These are phyloP conservation scores for Trichoderma reesei DNA, from an alignment of 495 filamentous ascomycete genomes.

Conservation along the genomic window DNA sequence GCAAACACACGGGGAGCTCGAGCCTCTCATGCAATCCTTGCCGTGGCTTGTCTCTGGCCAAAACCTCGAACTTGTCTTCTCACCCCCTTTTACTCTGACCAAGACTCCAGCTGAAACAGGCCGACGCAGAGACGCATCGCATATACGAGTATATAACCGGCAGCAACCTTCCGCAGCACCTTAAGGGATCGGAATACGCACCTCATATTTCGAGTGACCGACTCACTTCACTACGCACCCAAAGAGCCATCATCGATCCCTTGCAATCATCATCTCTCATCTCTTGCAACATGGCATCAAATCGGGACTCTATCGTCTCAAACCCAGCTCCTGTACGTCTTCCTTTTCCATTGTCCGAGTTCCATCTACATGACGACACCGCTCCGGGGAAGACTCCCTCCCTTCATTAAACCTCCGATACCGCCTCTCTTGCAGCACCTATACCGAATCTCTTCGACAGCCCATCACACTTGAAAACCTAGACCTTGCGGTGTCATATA, in stretches of 20 bases:
- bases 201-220: not conserved
- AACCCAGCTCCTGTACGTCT: not conserved
- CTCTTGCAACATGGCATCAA: not conserved
- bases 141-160: not conserved
- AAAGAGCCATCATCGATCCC: not conserved
- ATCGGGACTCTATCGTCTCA: conserved; percentile 1
- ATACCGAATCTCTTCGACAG: not conserved
- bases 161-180: not conserved
- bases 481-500: too few relatives aligned
- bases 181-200: not conserved
- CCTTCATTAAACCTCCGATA: not conserved
- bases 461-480: not conserved
- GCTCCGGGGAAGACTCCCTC: not conserved
- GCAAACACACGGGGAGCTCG: not conserved
- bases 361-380: not conserved
- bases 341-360: not conserved
- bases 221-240: not conserved
- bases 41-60: not conserved
- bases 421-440: not conserved
- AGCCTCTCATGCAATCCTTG: not conserved
- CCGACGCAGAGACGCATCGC: not conserved
- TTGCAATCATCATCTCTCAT: not conserved
- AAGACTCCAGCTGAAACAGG: not conserved
- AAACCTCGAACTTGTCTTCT: not conserved
- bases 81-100: not conserved